These are phyloP conservation scores for Chytridium lagenaria DNA, from an alignment of 371 early-diverging fungal genomes.

Conservation along the genomic window DNA sequence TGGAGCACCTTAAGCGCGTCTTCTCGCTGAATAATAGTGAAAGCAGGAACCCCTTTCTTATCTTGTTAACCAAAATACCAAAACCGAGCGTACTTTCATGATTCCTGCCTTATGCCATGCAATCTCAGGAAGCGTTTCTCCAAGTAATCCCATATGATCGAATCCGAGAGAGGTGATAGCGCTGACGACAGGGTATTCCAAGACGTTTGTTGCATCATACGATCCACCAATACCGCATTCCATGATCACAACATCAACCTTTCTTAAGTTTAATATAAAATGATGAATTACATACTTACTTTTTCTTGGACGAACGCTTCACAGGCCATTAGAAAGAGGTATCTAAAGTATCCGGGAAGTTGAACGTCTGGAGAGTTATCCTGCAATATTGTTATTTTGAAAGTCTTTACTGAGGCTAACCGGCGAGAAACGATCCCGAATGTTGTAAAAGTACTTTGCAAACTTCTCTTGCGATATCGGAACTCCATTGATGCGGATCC, in stretches of 20 bases:
- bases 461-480: slow-evolving; percentile 80
- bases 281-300: slow-evolving; percentile 35
- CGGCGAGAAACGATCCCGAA: slow-evolving; percentile 69
- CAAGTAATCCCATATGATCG: slow-evolving; percentile 77
- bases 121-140: slow-evolving; percentile 71
- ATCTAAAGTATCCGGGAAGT: slow-evolving; percentile 89
- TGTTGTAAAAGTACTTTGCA: slow-evolving; percentile 85
- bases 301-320: slow-evolving; percentile 85
- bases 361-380: background rate
- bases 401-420: slow-evolving; percentile 46
- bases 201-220: slow-evolving; percentile 82
- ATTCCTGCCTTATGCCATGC: slow-evolving; percentile 96
- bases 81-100: slow-evolving; percentile 63
- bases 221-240: slow-evolving; percentile 86
- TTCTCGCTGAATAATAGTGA: slow-evolving; percentile 73
- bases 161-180: slow-evolving; percentile 75
- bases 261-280: background rate
- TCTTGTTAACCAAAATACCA: background rate
- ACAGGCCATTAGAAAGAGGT: slow-evolving; percentile 86
- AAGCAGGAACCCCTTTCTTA: slow-evolving; percentile 69
- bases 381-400: background rate
- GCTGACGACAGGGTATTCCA: slow-evolving; percentile 58
- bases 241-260: slow-evolving; percentile 72
- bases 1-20: slow-evolving; percentile 74
- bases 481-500: slow-evolving; percentile 89